phyloP scores from a whole-genome alignment of 1,284 basidiomycete species.

The Farysia itapuensis region DNA sequence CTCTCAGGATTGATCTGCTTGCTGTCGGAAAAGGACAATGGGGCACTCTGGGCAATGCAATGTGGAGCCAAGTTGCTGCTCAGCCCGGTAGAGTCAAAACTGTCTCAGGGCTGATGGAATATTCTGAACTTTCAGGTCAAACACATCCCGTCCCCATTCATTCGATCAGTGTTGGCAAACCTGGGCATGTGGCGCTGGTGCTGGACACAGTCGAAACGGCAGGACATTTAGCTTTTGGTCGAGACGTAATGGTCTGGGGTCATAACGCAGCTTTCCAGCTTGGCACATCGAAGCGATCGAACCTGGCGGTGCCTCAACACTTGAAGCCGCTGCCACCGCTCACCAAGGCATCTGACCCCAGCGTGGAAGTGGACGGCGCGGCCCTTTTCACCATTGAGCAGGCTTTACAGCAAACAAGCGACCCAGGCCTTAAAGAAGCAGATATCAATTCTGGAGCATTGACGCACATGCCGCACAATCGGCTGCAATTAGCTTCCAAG shows the following conservation, averaged over 20 bases:
- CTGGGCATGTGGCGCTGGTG: constrained; percentile 66
- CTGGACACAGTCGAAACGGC: constrained; percentile 51
- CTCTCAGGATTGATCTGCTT: constrained; percentile 67
- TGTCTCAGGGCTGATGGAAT: constrained; percentile 74
- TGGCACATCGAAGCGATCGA: constrained; percentile 79
- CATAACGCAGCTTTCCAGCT: constrained; percentile 51
- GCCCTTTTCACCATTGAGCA: too few relatives aligned
- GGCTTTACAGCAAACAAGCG: too few relatives aligned
- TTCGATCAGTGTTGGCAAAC: constrained; percentile 69
- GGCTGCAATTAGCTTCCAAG: constrained; percentile 44
- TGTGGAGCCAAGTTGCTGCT: constrained; percentile 74
- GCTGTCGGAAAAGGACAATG: constrained; percentile 81
- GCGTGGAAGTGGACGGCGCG: constrained; percentile 1
- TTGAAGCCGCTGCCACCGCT: constrained; percentile 63
- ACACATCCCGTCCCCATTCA: constrained; percentile 71
- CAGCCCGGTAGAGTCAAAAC: constrained; percentile 75
- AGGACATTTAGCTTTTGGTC: constrained; percentile 60
- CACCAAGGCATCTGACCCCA: constrained; percentile 14
- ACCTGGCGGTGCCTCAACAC: constrained; percentile 70
- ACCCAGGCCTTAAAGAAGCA: constrained; percentile 35
- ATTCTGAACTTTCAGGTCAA: constrained; percentile 17
- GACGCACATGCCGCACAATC: constrained; percentile 54
- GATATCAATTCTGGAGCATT: constrained; percentile 46
- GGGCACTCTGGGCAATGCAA: constrained; percentile 81
- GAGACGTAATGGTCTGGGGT: constrained; percentile 66